Evolutionary conservation across 176 grass and related monocot genomes (phyloP).

Genomic region (Secale cereale): DNA sequence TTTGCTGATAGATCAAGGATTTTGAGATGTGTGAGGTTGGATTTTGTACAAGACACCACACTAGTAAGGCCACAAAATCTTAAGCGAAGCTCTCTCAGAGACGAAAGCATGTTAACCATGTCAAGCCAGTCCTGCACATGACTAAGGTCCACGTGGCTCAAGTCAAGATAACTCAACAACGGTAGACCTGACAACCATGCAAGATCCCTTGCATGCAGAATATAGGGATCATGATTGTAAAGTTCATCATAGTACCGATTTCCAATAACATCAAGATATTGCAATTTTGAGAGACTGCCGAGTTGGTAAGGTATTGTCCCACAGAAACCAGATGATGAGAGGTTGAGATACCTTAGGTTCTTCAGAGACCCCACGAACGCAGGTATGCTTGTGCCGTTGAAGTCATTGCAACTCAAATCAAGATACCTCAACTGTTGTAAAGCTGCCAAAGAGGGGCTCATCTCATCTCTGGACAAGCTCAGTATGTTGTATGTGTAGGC

Average conservation of each 20-base stretch:
- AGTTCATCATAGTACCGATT: too few relatives aligned
- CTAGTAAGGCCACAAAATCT: neutral
- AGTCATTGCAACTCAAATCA: neutral
- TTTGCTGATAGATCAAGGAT: neutral
- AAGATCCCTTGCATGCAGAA: neutral
- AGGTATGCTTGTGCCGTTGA: neutral
- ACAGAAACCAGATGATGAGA: neutral
- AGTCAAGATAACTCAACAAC: neutral
- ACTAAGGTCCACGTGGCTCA: neutral
- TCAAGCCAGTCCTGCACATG: neutral
- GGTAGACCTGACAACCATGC: neutral
- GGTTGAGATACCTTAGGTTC: neutral
- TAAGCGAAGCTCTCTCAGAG: neutral
- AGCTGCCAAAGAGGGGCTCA: neutral
- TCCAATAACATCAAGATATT: neutral
- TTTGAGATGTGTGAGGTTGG: neutral
- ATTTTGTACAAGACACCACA: neutral
- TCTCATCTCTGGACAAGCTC: neutral
- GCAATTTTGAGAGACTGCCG: neutral
- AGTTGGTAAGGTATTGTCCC: neutral
- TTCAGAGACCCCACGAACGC: neutral
- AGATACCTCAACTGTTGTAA: neutral
- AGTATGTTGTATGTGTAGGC: neutral
- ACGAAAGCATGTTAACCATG: neutral
- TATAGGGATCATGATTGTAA: fast-evolving